Conservation (phyloP, 805 yeast species). For the Ogataea allantospora region DNA sequence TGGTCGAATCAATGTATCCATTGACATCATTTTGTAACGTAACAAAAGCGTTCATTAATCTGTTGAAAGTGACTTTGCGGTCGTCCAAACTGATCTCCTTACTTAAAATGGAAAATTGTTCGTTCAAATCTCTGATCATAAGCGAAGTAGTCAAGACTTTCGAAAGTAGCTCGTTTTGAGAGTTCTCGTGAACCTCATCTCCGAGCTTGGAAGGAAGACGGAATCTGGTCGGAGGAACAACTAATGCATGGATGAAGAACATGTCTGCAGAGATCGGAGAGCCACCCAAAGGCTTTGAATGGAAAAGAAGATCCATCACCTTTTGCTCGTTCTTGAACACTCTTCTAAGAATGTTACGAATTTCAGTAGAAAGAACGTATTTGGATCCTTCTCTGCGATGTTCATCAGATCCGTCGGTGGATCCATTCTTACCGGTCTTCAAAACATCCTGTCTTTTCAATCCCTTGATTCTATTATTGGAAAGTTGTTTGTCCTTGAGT, state of each 20-base stretch:
- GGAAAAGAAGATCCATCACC: constrained; percentile 71
- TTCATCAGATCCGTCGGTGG: constrained; percentile 26
- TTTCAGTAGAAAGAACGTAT: constrained; percentile 84
- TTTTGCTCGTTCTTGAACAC: constrained; percentile 74
- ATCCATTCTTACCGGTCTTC: constrained; percentile 32
- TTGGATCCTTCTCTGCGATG: constrained; percentile 70
- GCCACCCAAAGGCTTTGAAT: constrained; percentile 64
- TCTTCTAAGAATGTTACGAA: constrained; percentile 70
- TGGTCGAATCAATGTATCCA: constrained; percentile 87
- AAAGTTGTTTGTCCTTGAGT: constrained; percentile 73
- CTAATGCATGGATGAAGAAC: constrained; percentile 83
- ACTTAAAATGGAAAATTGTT: constrained; percentile 66
- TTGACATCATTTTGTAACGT: constrained; percentile 94
- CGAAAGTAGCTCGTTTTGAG: constrained; percentile 85
- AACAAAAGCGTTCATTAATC: constrained; percentile 94
- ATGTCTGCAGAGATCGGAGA: constrained; percentile 64
- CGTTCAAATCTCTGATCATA: constrained; percentile 84
- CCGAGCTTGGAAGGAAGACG: constrained; percentile 96
- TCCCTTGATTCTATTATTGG: constrained; percentile 83
- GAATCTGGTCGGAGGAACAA: constrained; percentile 96
- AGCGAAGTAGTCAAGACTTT: constrained; percentile 77
- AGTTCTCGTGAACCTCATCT: constrained; percentile 91
- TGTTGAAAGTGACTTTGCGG: constrained; percentile 73
- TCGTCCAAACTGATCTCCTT: constrained; percentile 66
- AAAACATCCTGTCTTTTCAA: constrained; percentile 70